Evolutionary conservation across 805 yeast species (phyloP), one percentile per base, ranked within the genome.

Genomic region (Lipomyces kockii): DNA sequence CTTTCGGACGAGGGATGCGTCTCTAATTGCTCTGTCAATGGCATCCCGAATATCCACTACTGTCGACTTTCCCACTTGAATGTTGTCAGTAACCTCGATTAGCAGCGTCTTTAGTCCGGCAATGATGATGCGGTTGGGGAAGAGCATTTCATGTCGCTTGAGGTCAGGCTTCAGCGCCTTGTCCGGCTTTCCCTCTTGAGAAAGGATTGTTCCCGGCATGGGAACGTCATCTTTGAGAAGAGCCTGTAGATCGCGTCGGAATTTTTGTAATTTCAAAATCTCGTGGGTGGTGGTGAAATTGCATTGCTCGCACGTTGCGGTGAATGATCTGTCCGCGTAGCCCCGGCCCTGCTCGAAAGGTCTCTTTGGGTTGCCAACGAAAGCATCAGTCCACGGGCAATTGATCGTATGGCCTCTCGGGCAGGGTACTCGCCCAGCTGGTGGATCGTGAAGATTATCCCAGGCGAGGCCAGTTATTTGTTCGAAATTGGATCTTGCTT

Each of bases 141-240:
- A 52, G 55, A 52, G 4, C 55, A 52, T 52, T 52, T 52, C 55
- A 20, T 25, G 55, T 25, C 55, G 55, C 55, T 1, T 52, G 34
- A 52, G 17, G 55, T 52, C 55, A 52, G 55, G n/a, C 34, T 52
- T 52, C 34, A 25, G 55, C 32, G 55, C 34, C 55, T 52, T 52
- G 17, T 52, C 55, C n/a, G 55, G 55, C 55, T 29, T 52, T 12
- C 55, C 55, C 3, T 52, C 55, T 7, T 1, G 34, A 52, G 55
- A 52, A 52, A 52, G 55, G 29, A 52, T 52, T 52, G 55, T 52
- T 52, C 55, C 55, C 34, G 55, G 55, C 55, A 52, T 52, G 11
- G 55, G 55, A 25, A 52, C 55, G 20, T 52, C 55, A 9, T 52
- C 29, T 52, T 52, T 52, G 32, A 52, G 55, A 52, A 52, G 55